Percentiles rank a stretch among this genome's conserved stretches.
These are phyloP conservation scores for Kodamaea kaohsiungensis DNA, from an alignment of 805 yeast species.

Conservation along the genomic window DNA sequence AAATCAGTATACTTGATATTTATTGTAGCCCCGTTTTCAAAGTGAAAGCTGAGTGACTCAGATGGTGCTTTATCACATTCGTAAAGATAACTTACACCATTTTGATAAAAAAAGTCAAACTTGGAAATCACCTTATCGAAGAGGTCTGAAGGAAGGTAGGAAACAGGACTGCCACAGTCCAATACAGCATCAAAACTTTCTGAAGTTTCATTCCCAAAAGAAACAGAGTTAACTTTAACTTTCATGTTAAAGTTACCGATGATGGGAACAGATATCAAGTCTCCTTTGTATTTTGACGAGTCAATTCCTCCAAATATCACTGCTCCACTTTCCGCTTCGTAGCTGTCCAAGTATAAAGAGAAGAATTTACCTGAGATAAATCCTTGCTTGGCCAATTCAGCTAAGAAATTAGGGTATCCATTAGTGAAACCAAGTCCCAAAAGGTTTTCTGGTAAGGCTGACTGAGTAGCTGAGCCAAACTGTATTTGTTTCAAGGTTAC, in stretches of 20 bases:
- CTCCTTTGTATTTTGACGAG: slow-evolving; percentile 58
- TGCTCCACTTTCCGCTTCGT: slow-evolving; percentile 45
- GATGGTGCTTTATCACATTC: slow-evolving; percentile 4
- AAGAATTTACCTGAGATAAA: slow-evolving; percentile 55
- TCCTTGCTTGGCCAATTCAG: slow-evolving; percentile 57
- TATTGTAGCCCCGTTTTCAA: slow-evolving; percentile 5
- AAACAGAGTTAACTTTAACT: not conserved
- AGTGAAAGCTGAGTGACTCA: slow-evolving; percentile 2
- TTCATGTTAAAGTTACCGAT: not conserved
- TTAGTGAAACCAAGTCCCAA: not conserved
- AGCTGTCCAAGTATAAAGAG: slow-evolving; percentile 59
- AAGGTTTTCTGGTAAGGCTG: not conserved
- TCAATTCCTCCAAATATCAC: slow-evolving; percentile 75
- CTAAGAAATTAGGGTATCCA: slow-evolving; percentile 68
- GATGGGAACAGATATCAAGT: slow-evolving; percentile 29
- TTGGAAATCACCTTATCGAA: not conserved
- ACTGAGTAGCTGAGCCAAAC: slow-evolving; percentile 10
- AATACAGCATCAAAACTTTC: slow-evolving; percentile 40
- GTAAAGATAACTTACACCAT: not conserved
- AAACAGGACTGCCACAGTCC: slow-evolving; percentile 60
- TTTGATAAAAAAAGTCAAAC: not conserved
- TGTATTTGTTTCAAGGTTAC: slow-evolving; percentile 4
- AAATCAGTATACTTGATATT: slow-evolving; percentile 1
- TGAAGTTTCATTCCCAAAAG: not conserved
- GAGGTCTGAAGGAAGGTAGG: slow-evolving; percentile 15